Evolutionary conservation across 148 eudicot species (phyloP), one percentile per base, ranked within the genome.

Genomic region (Nyssa sinensis): DNA sequence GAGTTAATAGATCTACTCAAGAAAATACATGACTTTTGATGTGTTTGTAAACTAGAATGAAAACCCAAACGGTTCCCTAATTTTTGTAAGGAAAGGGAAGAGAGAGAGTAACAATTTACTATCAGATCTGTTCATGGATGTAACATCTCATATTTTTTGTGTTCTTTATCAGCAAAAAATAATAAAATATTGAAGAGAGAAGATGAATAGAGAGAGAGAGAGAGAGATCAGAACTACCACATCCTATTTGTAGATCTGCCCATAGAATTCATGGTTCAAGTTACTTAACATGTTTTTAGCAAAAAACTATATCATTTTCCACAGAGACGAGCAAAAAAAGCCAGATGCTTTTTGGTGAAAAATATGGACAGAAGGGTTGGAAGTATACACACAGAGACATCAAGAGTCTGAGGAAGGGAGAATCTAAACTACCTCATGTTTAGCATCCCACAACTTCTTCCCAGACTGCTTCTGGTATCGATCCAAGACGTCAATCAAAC

Each of bases 361-460:
- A 74, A 74, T 24, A 8, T 3, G 59, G n/a, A n/a, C n/a, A n/a
- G n/a, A n/a, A n/a, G n/a, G n/a, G n/a, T n/a, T n/a, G n/a, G n/a
- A n/a, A n/a, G n/a, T n/a, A n/a, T n/a, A n/a, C n/a, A n/a, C n/a
- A n/a, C n/a, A n/a, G n/a, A n/a, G n/a, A n/a, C n/a, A n/a, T n/a
- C n/a, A n/a, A n/a, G n/a, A n/a, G n/a, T n/a, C n/a, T 34, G 24
- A 60, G 25, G 59, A 59, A 64, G 65, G 21, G 1, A 14, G 63
- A 13, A 10, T 28, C 12, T 67, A 70, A 80, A 78, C 32, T 69
- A 91, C 98, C 86, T 91, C 94, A 91, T 93, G 98, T 66, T 89
- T 91, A 25, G 92, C 92, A 89, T 93, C 98, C 98, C 97, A 93
- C 14, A 93, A 84, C 78, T 79, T 89, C 67, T 79, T 84, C 24